phyloP scores from a whole-genome alignment of 106 monocot species.

The Chionographis japonica region DNA sequence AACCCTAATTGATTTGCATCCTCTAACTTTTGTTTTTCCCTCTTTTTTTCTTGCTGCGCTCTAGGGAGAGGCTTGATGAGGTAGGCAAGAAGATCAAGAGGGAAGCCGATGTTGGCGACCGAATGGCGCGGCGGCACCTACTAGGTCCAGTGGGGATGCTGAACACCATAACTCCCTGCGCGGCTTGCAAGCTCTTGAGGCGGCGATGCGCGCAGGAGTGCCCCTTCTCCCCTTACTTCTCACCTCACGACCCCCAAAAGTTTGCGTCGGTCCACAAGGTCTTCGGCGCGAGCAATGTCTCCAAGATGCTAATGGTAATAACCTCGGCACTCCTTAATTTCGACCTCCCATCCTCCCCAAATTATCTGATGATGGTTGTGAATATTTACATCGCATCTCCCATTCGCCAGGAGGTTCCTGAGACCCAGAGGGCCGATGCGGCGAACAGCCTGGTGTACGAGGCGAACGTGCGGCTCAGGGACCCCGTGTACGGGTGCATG shows the following conservation, averaged over 20 bases:
- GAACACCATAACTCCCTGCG: slow-evolving; percentile 86
- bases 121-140: slow-evolving; percentile 29
- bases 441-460: slow-evolving; percentile 82
- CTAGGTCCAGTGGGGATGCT: slow-evolving; percentile 37
- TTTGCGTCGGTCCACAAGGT: slow-evolving; percentile 94
- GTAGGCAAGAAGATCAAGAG: slow-evolving; percentile 66
- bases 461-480: slow-evolving; percentile 67
- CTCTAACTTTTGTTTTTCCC: neutral
- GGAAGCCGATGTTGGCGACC: slow-evolving; percentile 42
- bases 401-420: slow-evolving; percentile 54
- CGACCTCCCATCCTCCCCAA: neutral
- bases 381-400: neutral
- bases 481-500: slow-evolving; percentile 86
- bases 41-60: neutral
- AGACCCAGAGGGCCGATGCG: slow-evolving; percentile 67
- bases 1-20: neutral
- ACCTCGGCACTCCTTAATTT: neutral
- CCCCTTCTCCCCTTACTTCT: slow-evolving; percentile 96
- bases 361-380: neutral
- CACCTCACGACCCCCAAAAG: slow-evolving; percentile 92
- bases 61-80: slow-evolving; percentile 58
- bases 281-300: slow-evolving; percentile 97
- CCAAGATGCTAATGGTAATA: slow-evolving; percentile 89
- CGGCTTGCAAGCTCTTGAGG: slow-evolving; percentile 84
- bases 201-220: slow-evolving; percentile 92